Evolutionary conservation across 208 protist species (phyloP).

Genomic region (Herpetomonas tarakana): DNA sequence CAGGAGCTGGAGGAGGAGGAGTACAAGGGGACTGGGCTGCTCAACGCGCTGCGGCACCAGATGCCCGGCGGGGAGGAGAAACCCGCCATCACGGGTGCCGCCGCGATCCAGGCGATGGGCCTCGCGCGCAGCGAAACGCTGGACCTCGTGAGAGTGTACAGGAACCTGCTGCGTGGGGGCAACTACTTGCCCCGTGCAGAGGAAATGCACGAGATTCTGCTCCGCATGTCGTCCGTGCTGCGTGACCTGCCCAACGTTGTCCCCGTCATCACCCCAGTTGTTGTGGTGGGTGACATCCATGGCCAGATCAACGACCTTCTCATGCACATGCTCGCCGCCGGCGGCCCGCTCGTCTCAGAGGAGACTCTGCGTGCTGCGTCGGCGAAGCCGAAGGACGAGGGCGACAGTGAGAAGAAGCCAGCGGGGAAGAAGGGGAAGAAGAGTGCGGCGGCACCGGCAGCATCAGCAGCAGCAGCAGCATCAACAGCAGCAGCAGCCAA

Average conservation of each 20-base stretch:
- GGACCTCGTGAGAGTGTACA: constrained; percentile 60
- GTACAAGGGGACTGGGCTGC: constrained; percentile 43
- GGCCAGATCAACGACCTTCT: constrained; percentile 78
- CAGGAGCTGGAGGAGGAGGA: constrained; percentile 79
- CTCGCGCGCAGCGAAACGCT: constrained; percentile 23
- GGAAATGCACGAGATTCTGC: constrained; percentile 78
- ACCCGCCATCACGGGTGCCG: not conserved
- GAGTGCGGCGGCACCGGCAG: not conserved
- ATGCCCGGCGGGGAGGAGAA: not conserved
- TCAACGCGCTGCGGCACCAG: constrained; percentile 28
- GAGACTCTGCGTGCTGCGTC: constrained; percentile 9
- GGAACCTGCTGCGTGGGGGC: constrained; percentile 33
- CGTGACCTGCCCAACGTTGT: constrained; percentile 96
- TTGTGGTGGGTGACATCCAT: constrained; percentile 88
- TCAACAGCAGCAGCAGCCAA: not conserved
- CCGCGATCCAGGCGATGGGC: not conserved
- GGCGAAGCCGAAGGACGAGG: constrained; percentile 6
- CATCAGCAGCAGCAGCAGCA: not conserved
- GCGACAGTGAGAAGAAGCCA: not conserved
- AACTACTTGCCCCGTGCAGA: constrained; percentile 62
- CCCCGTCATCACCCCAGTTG: constrained; percentile 91
- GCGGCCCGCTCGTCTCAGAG: constrained; percentile 47
- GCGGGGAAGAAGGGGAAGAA: not conserved
- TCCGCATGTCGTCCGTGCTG: constrained; percentile 65
- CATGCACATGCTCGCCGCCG: constrained; percentile 55